phyloP scores from a whole-genome alignment of 2,329 filamentous ascomycete genomes.

The Alternaria sp. region DNA sequence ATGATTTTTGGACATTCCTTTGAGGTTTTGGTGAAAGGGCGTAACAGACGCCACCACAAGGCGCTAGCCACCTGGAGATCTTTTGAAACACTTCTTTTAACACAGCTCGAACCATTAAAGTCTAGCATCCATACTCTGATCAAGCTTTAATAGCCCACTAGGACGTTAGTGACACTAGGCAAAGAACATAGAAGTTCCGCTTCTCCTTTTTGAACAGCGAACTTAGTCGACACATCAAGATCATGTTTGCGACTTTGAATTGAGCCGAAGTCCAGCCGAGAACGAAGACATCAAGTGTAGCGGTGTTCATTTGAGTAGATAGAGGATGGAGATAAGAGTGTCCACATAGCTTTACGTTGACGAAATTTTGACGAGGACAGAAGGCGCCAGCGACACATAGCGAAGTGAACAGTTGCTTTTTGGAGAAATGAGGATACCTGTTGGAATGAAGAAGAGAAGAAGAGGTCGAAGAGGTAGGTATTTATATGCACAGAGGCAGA shows the following conservation, averaged over 20 bases:
- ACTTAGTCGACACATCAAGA: background rate
- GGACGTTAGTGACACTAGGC: background rate
- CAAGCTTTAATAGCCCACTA: background rate
- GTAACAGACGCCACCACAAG: background rate
- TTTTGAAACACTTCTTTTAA: too few species aligned
- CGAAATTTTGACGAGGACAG: background rate
- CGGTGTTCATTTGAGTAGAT: background rate
- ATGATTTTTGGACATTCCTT: background rate
- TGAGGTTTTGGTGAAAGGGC: background rate
- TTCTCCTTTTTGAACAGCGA: background rate
- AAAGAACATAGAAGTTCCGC: too few species aligned
- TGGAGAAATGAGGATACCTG: background rate
- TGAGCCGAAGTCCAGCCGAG: background rate
- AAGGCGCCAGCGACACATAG: background rate
- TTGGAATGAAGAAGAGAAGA: background rate
- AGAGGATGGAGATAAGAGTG: background rate
- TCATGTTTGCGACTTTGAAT: background rate
- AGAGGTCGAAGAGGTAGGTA: background rate
- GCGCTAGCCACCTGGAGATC: too few species aligned
- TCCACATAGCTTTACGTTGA: background rate
- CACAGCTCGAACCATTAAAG: too few species aligned
- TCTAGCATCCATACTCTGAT: too few species aligned
- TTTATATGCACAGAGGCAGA: background rate
- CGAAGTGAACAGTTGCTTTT: background rate
- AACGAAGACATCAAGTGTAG: background rate